Evolutionary conservation across 345 rosid genomes (phyloP).

Genomic region (Murraya paniculata): DNA sequence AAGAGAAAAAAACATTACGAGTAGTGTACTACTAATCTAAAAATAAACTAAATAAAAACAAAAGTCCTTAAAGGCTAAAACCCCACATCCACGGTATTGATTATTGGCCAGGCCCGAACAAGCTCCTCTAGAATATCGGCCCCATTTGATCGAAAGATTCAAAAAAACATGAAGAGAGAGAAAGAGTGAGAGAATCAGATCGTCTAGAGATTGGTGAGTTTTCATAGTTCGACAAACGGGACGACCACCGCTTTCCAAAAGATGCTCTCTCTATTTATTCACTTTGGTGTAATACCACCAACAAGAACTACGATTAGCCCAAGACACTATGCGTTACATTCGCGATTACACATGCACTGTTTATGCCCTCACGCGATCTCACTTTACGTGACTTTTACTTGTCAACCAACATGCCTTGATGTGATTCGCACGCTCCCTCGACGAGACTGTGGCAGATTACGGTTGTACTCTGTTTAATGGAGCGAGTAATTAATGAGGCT

Average conservation of each 20-base stretch:
- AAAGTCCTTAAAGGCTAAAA: neutral
- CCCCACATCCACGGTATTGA: slow-evolving; percentile 35
- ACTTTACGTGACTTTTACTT: slow-evolving; percentile 10
- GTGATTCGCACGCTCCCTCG: neutral
- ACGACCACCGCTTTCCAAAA: slow-evolving; percentile 91
- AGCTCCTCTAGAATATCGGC: slow-evolving; percentile 35
- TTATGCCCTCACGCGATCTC: slow-evolving; percentile 29
- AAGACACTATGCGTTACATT: slow-evolving; percentile 34
- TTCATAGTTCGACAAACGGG: slow-evolving; percentile 53
- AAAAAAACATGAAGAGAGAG: slow-evolving; percentile 32
- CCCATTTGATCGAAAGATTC: slow-evolving; percentile 51
- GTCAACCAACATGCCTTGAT: neutral
- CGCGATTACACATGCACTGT: slow-evolving; percentile 33
- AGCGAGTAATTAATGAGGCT: slow-evolving; percentile 40
- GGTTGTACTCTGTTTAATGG: slow-evolving; percentile 19
- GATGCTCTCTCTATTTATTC: slow-evolving; percentile 51
- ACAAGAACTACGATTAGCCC: slow-evolving; percentile 44
- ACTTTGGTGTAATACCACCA: slow-evolving; percentile 44
- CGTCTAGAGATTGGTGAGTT: slow-evolving; percentile 70
- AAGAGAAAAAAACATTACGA: neutral
- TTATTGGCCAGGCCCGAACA: slow-evolving; percentile 21
- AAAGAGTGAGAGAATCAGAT: slow-evolving; percentile 59
- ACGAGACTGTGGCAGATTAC: slow-evolving; percentile 12
- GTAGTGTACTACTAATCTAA: too few relatives aligned
- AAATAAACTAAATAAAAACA: neutral